Evolutionary conservation across 257 asterid species (phyloP), one percentile per base, ranked within the genome.

Genomic region (Verbascum thapsus): DNA sequence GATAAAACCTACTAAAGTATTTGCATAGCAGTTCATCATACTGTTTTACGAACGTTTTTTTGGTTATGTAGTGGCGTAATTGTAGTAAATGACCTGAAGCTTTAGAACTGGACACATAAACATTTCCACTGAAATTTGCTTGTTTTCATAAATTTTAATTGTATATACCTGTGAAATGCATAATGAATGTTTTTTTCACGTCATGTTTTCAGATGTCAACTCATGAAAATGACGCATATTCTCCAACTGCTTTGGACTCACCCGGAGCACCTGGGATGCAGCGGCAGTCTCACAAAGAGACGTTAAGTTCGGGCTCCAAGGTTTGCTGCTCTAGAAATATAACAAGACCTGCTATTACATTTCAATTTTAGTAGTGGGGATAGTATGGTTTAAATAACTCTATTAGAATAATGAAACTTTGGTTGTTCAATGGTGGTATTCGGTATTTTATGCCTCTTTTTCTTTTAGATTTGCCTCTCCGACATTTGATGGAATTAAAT

Each of bases 261-360:
- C 72, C 64, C 22, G 57, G 58, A 57, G 60, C 32, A 50, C 15
- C 53, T 12, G 76, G 22, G 16, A 51, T 30, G 61, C 69, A 34
- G 45, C 67, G 64, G 41, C 72, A 56, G 19, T 69, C 23, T 30
- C 73, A 30, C 23, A 70, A 39, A 39, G 62, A 60, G 17, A 70
- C 68, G 3, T 45, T 70, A 13, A 66, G 53, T 53, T 57, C 62
- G 26, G 75, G 71, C 10, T 65, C 73, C 67, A 70, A 75, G 80
- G 80, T 75, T 12, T 70, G 67, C 42, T 17, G 22, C 58, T 65
- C 22, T 30, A 20, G 19, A 43, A 19, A 58, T 59, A 30, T 56
- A 42, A 53, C 18, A 20, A 18, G 45, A 26, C 13, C 7, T 18
- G 42, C 47, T 32, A 1, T 10, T 11, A 55, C 10, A 49, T 34